phyloP scores from a whole-genome alignment of 495 filamentous ascomycete genomes.

The Penicillium chermesinum region DNA sequence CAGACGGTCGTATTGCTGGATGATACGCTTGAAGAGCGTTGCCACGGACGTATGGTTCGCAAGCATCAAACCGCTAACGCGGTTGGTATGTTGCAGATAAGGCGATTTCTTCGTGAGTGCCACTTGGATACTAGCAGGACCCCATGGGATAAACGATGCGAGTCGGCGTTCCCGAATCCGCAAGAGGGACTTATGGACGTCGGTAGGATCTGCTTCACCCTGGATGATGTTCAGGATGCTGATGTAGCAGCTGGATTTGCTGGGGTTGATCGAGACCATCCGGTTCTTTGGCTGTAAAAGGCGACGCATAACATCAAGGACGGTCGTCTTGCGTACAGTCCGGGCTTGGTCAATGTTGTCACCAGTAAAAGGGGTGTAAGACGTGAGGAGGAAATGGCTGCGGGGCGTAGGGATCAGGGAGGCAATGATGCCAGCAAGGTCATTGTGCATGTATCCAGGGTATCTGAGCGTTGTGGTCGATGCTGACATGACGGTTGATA shows the following conservation, averaged over 20 bases:
- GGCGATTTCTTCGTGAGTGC: constrained; percentile 94
- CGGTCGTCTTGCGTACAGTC: constrained; percentile 95
- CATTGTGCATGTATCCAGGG: constrained; percentile 99
- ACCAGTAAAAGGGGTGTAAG: constrained; percentile 94
- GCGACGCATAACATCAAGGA: constrained; percentile 94
- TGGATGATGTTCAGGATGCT: constrained; percentile 98
- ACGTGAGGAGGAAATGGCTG: constrained; percentile 96
- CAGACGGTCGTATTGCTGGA: constrained; percentile 84
- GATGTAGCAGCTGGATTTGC: constrained; percentile 97
- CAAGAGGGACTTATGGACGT: constrained; percentile 94
- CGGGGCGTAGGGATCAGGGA: constrained; percentile 93
- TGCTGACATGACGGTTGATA: constrained; percentile 97
- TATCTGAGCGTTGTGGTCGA: constrained; percentile 94
- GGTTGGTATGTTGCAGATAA: constrained; percentile 79
- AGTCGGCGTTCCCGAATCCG: constrained; percentile 91
- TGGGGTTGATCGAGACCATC: constrained; percentile 94
- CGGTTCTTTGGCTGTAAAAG: constrained; percentile 96
- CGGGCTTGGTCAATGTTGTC: constrained; percentile 94
- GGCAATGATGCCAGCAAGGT: constrained; percentile 92
- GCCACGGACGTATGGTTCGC: constrained; percentile 98
- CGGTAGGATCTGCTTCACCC: constrained; percentile 94
- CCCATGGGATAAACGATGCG: constrained; percentile 97
- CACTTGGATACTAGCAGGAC: constrained; percentile 96
- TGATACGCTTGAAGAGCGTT: constrained; percentile 90
- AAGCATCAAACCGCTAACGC: constrained; percentile 94